These are phyloP conservation scores for Backusella mclennaniae DNA, from an alignment of 192 early-diverging fungal genomes.

Conservation along the genomic window DNA sequence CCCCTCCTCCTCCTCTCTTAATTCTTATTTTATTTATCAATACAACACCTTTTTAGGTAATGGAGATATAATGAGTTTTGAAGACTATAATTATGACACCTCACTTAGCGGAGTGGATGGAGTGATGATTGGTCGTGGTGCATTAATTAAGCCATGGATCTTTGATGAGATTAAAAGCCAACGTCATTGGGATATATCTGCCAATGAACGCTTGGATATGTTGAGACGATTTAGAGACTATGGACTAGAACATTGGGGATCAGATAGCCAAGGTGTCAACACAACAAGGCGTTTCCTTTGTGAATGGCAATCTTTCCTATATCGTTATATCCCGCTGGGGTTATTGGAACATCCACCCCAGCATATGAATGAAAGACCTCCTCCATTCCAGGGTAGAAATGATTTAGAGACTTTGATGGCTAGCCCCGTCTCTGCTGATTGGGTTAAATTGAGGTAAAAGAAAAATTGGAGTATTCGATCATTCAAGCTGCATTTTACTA, in stretches of 20 bases:
- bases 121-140: slow-evolving; percentile 82
- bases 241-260: slow-evolving; percentile 97
- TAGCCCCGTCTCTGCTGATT: slow-evolving; percentile 72
- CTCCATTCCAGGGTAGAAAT: slow-evolving; percentile 79
- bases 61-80: slow-evolving; percentile 81
- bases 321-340: slow-evolving; percentile 88
- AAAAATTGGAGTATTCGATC: neutral
- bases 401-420: slow-evolving; percentile 96
- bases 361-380: slow-evolving; percentile 89
- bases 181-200: slow-evolving; percentile 88
- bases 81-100: slow-evolving; percentile 78
- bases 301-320: slow-evolving; percentile 77
- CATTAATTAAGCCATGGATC: slow-evolving; percentile 97
- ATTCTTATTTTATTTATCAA: neutral
- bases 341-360: slow-evolving; percentile 92
- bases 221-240: slow-evolving; percentile 75
- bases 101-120: slow-evolving; percentile 71
- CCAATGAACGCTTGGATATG: slow-evolving; percentile 88
- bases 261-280: slow-evolving; percentile 83
- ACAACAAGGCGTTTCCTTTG: slow-evolving; percentile 75
- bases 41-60: slow-evolving; percentile 39
- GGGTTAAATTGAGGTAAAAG: slow-evolving; percentile 79
- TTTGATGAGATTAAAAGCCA: slow-evolving; percentile 91
- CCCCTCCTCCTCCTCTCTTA: neutral
- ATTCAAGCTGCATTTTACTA: neutral